Evolutionary conservation across 208 protist genomes (phyloP).

Genomic region (Trypanosoma congolense): DNA sequence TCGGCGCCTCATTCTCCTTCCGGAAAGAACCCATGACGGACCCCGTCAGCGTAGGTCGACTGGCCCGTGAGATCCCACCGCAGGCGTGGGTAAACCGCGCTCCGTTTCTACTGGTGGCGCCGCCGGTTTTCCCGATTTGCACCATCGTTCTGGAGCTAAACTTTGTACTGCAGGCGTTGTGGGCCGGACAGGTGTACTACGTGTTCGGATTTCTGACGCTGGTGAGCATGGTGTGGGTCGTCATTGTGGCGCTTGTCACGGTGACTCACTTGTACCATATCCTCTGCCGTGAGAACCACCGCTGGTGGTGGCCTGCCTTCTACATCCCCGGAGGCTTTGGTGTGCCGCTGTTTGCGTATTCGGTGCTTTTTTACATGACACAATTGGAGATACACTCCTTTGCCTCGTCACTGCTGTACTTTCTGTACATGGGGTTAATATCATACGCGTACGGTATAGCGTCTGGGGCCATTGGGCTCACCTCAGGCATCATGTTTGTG

Average conservation of each 20-base stretch:
- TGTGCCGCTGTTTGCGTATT: slow-evolving; percentile 93
- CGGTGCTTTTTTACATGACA: slow-evolving; percentile 85
- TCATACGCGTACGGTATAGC: slow-evolving; percentile 74
- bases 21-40: slow-evolving; percentile 72
- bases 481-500: slow-evolving; percentile 71
- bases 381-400: slow-evolving; percentile 69
- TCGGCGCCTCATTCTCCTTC: slow-evolving; percentile 94
- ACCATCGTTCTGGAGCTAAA: slow-evolving; percentile 97
- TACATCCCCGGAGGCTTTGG: slow-evolving; percentile 85
- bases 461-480: slow-evolving; percentile 79
- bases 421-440: slow-evolving; percentile 83
- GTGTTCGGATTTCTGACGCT: slow-evolving; percentile 97
- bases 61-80: slow-evolving; percentile 94
- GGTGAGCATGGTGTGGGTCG: slow-evolving; percentile 93
- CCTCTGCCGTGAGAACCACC: slow-evolving; percentile 95
- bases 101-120: slow-evolving; percentile 44
- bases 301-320: slow-evolving; percentile 98
- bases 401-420: slow-evolving; percentile 78
- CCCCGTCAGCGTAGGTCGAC: slow-evolving; percentile 91
- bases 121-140: slow-evolving; percentile 94
- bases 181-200: slow-evolving; percentile 96
- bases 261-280: slow-evolving; percentile 98
- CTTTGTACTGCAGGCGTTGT: slow-evolving; percentile 96
- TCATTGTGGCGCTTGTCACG: slow-evolving; percentile 94
- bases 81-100: slow-evolving; percentile 71